phyloP scores from a whole-genome alignment of 1,284 basidiomycete species.

The Ceratobasidium sp. region DNA sequence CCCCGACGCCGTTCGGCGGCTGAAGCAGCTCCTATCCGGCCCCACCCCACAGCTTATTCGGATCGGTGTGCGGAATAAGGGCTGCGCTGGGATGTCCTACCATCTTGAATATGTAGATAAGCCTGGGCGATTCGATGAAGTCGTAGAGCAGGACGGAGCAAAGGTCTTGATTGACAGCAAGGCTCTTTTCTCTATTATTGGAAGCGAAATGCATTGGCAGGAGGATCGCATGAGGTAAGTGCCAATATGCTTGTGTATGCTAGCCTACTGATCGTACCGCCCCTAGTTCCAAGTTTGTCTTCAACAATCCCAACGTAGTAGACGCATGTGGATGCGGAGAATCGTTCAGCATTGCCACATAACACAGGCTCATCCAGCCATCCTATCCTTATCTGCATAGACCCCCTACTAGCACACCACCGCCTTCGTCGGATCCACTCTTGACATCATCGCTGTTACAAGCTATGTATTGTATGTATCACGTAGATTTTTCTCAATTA shows the following conservation, averaged over 20 bases:
- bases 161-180: conserved; percentile 95
- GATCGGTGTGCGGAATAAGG: conserved; percentile 95
- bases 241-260: conserved; percentile 4
- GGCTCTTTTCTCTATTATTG: conserved; percentile 97
- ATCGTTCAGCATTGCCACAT: conserved; percentile 68
- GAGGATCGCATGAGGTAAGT: conserved; percentile 84
- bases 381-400: conserved; percentile 9
- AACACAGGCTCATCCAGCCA: neutral
- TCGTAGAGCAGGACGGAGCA: conserved; percentile 95
- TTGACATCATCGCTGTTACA: conserved; percentile 2
- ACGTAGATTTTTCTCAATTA: conserved; percentile 10
- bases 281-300: conserved; percentile 83
- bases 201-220: conserved; percentile 98
- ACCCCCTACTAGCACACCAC: neutral
- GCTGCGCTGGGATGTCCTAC: conserved; percentile 98
- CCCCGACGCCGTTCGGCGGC: conserved; percentile 74
- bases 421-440: neutral
- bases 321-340: conserved; percentile 95
- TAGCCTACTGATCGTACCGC: conserved; percentile 19
- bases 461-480: conserved; percentile 33
- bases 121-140: conserved; percentile 92
- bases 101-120: conserved; percentile 95
- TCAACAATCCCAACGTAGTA: conserved; percentile 87
- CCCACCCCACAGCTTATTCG: conserved; percentile 92
- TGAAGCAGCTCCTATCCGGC: conserved; percentile 71